These are phyloP conservation scores for Capillidium heterosporum DNA, from an alignment of 371 early-diverging fungal genomes.

Conservation along the genomic window DNA sequence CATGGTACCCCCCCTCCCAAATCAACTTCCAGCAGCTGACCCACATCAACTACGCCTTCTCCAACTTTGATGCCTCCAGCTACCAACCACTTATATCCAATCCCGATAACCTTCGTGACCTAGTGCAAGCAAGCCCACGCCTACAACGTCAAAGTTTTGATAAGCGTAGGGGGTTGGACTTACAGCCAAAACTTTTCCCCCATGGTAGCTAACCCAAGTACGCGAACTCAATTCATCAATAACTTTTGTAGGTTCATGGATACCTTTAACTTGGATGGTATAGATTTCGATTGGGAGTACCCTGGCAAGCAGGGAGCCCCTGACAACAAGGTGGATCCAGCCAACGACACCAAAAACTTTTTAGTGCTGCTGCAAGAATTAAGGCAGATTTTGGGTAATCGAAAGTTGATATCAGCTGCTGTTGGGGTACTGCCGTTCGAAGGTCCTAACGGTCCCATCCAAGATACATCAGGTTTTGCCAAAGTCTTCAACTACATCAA, in stretches of 20 bases:
- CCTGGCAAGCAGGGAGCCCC: slow-evolving; percentile 44
- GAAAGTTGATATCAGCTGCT: slow-evolving; percentile 44
- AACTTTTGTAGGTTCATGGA: not conserved
- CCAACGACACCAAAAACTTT: slow-evolving; percentile 34
- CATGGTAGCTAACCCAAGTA: slow-evolving; percentile 20
- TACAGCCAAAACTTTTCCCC: slow-evolving; percentile 41
- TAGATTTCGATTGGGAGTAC: slow-evolving; percentile 48
- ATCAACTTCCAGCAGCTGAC: slow-evolving; percentile 11
- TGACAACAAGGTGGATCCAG: slow-evolving; percentile 30
- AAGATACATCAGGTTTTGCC: slow-evolving; percentile 31
- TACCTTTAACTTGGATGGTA: slow-evolving; percentile 15
- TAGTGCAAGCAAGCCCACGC: slow-evolving; percentile 7
- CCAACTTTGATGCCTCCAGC: slow-evolving; percentile 9
- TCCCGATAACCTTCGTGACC: not conserved
- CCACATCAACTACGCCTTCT: slow-evolving; percentile 18
- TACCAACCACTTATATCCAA: not conserved
- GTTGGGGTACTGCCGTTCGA: slow-evolving; percentile 44
- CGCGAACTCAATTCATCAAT: slow-evolving; percentile 28
- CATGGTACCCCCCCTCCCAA: not conserved
- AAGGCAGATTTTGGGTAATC: slow-evolving; percentile 29
- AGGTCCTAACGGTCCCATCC: slow-evolving; percentile 26
- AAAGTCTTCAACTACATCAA: slow-evolving; percentile 34
- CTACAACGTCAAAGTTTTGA: slow-evolving; percentile 21
- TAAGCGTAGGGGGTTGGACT: slow-evolving; percentile 64
- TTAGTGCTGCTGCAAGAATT: slow-evolving; percentile 36